These are phyloP conservation scores for Blastobotrys capitulatus DNA, from an alignment of 1,139 yeast genomes.

Conservation along the genomic window DNA sequence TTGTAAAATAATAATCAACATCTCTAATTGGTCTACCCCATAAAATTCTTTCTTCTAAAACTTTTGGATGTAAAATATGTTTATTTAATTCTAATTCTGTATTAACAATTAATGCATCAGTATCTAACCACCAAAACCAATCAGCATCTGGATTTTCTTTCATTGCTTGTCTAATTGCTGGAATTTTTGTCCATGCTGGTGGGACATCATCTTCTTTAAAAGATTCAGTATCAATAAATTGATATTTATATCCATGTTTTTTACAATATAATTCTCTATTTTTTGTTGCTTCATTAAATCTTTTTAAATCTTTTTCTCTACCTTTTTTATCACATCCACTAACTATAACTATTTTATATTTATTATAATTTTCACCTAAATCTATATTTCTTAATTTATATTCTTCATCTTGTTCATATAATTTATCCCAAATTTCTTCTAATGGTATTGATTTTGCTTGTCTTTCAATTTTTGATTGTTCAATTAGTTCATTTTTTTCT, in stretches of 20 bases:
- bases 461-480: no score
- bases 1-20: constrained; percentile 18
- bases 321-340: constrained; percentile 27
- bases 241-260: constrained; percentile 30
- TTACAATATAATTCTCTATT: constrained; percentile 32
- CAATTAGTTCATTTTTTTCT: no score
- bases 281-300: constrained; percentile 21
- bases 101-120: constrained; percentile 31
- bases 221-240: constrained; percentile 25
- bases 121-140: constrained; percentile 36
- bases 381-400: not conserved
- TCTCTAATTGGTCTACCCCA: constrained; percentile 22
- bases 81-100: constrained; percentile 26
- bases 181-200: constrained; percentile 30
- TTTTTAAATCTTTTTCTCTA: constrained; percentile 18
- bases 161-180: constrained; percentile 29
- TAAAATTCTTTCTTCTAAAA: no score
- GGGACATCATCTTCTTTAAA: constrained; percentile 16
- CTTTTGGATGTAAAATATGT: constrained; percentile 29
- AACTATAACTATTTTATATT: constrained; percentile 25
- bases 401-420: not conserved
- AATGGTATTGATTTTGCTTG: not conserved
- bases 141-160: constrained; percentile 29
- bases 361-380: not conserved
- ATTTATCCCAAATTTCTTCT: not conserved